These are phyloP conservation scores for Lolium multiflorum DNA, from an alignment of 176 grass and related monocot genomes.

Conservation along the genomic window DNA sequence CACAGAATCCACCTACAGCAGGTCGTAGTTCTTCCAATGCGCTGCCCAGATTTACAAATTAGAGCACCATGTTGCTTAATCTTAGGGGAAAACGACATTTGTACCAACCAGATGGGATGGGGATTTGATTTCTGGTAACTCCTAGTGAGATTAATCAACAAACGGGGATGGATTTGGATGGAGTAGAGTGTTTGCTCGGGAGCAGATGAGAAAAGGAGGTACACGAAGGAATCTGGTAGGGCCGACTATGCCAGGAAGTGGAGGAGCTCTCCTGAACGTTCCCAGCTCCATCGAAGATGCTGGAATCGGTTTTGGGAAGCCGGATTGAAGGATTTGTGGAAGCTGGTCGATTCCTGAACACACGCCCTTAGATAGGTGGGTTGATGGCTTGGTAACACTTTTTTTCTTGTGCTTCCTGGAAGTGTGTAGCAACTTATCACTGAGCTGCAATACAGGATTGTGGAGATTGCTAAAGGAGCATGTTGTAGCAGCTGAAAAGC, in stretches of 20 bases:
- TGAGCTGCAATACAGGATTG: conserved; percentile 59
- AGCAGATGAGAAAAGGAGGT: background rate
- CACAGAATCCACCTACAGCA: no score
- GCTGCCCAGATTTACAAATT: background rate
- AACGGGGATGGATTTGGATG: background rate
- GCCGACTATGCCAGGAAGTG: no score
- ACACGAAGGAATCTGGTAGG: background rate
- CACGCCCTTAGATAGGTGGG: no score
- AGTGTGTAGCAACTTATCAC: conserved; percentile 36
- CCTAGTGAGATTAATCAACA: background rate
- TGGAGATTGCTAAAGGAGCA: conserved; percentile 71
- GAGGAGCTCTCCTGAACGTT: no score
- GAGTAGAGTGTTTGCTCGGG: background rate
- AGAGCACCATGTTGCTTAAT: background rate
- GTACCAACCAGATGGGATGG: background rate
- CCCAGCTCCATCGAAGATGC: no score
- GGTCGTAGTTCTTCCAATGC: no score
- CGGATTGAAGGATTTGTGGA: no score
- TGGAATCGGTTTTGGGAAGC: no score
- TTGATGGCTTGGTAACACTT: no score
- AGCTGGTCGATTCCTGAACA: no score
- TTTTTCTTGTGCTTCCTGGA: no score
- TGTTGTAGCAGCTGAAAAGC: conserved; percentile 41
- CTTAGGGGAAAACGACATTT: background rate
- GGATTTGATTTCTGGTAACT: background rate